phyloP scores from a whole-genome alignment of 345 rosid genomes.

The Passiflora organensis region DNA sequence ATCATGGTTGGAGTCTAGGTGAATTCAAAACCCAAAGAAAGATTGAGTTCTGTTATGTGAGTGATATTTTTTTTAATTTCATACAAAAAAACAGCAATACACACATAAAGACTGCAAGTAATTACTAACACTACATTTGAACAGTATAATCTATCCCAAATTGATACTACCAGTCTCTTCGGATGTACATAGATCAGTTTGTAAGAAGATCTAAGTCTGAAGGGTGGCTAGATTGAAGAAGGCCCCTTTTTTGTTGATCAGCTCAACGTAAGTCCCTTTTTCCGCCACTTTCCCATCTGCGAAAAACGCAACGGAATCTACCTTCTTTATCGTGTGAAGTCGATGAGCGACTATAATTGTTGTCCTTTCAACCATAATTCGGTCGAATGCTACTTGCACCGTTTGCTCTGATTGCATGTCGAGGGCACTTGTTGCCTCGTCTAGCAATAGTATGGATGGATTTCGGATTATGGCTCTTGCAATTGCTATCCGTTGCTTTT shows the following conservation, averaged over 20 bases:
- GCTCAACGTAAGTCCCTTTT: slow-evolving; percentile 51
- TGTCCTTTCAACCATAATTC: slow-evolving; percentile 60
- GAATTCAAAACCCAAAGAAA: no score
- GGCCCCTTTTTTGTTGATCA: slow-evolving; percentile 49
- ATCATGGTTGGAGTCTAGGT: no score
- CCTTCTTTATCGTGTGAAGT: slow-evolving; percentile 56
- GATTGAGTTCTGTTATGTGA: no score
- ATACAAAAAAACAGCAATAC: no score
- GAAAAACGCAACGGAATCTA: slow-evolving; percentile 58
- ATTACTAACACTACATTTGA: no score
- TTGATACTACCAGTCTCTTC: no score
- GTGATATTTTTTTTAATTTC: no score
- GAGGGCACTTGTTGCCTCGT: slow-evolving; percentile 80
- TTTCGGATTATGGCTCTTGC: slow-evolving; percentile 70
- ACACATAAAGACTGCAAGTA: no score
- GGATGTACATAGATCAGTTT: no score
- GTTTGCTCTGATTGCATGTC: slow-evolving; percentile 72
- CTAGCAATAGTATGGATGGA: slow-evolving; percentile 57
- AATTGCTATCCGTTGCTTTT: slow-evolving; percentile 70
- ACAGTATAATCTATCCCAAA: no score
- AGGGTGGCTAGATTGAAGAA: slow-evolving; percentile 57
- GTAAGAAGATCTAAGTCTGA: slow-evolving; percentile 6
- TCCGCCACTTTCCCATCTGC: slow-evolving; percentile 64
- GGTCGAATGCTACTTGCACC: slow-evolving; percentile 69
- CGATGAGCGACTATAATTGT: slow-evolving; percentile 75